Evolutionary conservation across 108 stramenopile species (phyloP), one percentile per base, ranked within the genome.

Genomic region (Conticribra guillardii): DNA sequence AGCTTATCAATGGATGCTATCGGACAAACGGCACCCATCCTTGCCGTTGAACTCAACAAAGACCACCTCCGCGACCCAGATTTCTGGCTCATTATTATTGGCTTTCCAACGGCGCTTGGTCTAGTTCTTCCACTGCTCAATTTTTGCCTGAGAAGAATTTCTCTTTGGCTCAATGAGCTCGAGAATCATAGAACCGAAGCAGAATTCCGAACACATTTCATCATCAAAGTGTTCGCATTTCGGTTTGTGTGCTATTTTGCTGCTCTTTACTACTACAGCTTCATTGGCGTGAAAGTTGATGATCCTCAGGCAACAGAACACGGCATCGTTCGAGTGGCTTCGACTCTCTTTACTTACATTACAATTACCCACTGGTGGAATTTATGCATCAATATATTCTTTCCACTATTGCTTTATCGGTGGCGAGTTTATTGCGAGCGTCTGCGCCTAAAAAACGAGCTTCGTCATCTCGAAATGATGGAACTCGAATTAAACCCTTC

Each of bases 231-330:
- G 3, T 97, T 99, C 76, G 82, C 95, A 54, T 99, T 99, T 73
- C 94, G 97, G 32, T 98, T 98, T 60, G 96, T 98, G 16, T 97
- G 97, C 85, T 96, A 96, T 69, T 98, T 97, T 82, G 94, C 96
- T 3, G 92, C 95, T 17, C 84, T 98, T 16, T 97, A 96, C 69
- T 99, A 98, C 83, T 97, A 98, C 66, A 91, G 96, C 29, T 98
- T 95, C 61, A 66, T 77, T 23, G 70, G 84, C 44, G 72, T 73
- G 23, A 37, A 33, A 31, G 50, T 34, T 37, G 75, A 69, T 8
- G 60, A 85, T 17, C 48, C 61, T 24, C 62, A 79, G 69, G 83
- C 80, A 2, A 87, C 90, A 44, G 77, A 91, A 54, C 90, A 95
- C 32, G 90, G 91, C 31, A 88, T 95, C 53, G 62, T 96, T 53